phyloP scores from a whole-genome alignment of 2,329 filamentous ascomycete genomes.

The Metarhizium album region DNA sequence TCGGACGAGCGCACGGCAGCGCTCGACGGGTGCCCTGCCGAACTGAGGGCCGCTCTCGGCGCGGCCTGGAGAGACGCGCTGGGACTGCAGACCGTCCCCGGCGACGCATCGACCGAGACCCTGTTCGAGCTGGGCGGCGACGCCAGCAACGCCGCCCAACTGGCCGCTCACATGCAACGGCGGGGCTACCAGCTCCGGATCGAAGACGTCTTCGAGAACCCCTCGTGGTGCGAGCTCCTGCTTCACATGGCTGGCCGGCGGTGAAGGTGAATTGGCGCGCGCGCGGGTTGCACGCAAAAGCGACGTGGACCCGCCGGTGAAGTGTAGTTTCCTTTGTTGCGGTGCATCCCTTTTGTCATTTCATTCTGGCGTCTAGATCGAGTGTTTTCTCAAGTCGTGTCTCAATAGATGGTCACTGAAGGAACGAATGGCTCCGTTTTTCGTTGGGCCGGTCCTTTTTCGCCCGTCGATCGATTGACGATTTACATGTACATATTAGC shows the following conservation, averaged over 20 bases:
- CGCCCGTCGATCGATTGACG: no score
- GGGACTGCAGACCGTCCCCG: neutral
- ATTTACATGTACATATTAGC: no score
- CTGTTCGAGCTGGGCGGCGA: slow-evolving; percentile 2
- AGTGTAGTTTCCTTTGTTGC: no score
- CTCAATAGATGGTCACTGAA: no score
- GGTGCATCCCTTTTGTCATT: no score
- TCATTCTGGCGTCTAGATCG: no score
- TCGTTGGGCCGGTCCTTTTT: no score
- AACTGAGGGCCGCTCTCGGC: neutral
- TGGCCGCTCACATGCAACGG: slow-evolving; percentile 1
- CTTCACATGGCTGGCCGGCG: neutral
- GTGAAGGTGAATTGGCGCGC: no score
- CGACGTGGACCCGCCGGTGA: no score
- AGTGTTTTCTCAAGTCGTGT: no score
- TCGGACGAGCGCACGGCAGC: neutral
- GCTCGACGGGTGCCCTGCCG: neutral
- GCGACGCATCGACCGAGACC: neutral
- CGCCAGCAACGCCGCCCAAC: slow-evolving; percentile 1
- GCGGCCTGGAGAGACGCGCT: neutral
- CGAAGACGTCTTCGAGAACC: neutral
- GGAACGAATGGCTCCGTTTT: no score
- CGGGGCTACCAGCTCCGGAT: neutral
- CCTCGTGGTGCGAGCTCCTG: neutral
- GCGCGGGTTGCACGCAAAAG: no score